Evolutionary conservation across 176 grass and related monocot genomes (phyloP), one percentile per base, ranked within the genome.

Genomic region (Ananas comosus): DNA sequence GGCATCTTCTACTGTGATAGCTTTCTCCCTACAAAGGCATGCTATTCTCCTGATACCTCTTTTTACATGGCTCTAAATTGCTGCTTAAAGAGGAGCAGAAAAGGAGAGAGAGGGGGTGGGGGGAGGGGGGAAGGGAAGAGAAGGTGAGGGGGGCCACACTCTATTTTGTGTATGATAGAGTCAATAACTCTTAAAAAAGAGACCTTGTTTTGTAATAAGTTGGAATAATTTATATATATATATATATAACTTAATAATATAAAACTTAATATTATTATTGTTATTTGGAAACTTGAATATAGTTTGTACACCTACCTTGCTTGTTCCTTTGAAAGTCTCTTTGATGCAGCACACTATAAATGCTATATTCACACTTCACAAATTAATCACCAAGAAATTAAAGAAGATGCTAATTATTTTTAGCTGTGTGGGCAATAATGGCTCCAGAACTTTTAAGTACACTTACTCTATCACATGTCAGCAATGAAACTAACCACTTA

Each of bases 51-150:
- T 18, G 49, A 48, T 69, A 52, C 67, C 67, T 69, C 67, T 69
- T 69, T 42, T 51, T 69, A 69, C 67, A 69, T 69, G 67, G 67
- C 49, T 69, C 48, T 24, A 28, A 52, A 28, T 70, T 70, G 68
- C 68, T 70, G 50, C 68, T 12, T 29, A 29, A 70, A 70, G 19
- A 19, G 68, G 53, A 70, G 68, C 50, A 70, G 19, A 70, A 70
- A 70, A 53, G 22, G 14, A 13, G 21, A 53, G 50, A 25, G 1
- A 1, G 22, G 22, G 22, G 22, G 0, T 23, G 22, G 19, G 10
- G 67, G 12, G 18, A 22, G 19, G 10, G 68, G 13, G 12, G 14
- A 17, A 33, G 29, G 25, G 65, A 67, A 42, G 33, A 42, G 33
- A 42, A 53, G 11, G 19, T 11, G 68, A 16, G 12, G 21, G 68